These are phyloP conservation scores for Hemerocallis citrina DNA, from an alignment of 106 monocot genomes.

Conservation along the genomic window DNA sequence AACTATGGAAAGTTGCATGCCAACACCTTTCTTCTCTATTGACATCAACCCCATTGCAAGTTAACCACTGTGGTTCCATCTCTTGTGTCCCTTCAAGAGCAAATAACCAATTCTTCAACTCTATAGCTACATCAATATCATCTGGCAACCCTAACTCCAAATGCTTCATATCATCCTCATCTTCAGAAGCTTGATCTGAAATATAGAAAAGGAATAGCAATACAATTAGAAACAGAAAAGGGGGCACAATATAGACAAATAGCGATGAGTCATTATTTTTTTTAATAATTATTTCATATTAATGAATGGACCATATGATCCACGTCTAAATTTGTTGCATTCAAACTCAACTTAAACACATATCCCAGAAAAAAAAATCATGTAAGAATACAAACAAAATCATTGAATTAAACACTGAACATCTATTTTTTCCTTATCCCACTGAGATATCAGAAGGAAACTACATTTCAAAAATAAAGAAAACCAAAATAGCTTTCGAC, in stretches of 20 bases:
- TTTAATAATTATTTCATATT: not conserved
- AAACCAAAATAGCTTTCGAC: not conserved
- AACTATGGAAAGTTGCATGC: constrained; percentile 73
- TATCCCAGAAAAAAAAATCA: not conserved
- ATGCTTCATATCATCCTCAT: constrained; percentile 22
- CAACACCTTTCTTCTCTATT: constrained; percentile 83
- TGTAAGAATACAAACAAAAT: too few species aligned
- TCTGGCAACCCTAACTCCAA: constrained; percentile 83
- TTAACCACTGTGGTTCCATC: constrained; percentile 21
- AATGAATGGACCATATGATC: not conserved
- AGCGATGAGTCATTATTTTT: not conserved
- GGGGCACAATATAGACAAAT: not conserved
- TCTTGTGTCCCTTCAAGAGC: constrained; percentile 92
- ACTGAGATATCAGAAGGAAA: not conserved
- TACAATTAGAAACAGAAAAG: not conserved
- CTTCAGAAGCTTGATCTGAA: constrained; percentile 39
- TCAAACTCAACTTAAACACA: not conserved
- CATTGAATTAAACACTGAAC: too few species aligned
- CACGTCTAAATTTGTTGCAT: not conserved
- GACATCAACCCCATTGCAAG: constrained; percentile 18
- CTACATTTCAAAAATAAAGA: not conserved
- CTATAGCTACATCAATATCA: constrained; percentile 78
- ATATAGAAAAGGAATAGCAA: constrained; percentile 3
- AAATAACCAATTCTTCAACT: constrained; percentile 90
- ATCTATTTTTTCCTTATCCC: too few species aligned